Evolutionary conservation across 805 yeast genomes (phyloP).

Genomic region (Blastobotrys muscicola): DNA sequence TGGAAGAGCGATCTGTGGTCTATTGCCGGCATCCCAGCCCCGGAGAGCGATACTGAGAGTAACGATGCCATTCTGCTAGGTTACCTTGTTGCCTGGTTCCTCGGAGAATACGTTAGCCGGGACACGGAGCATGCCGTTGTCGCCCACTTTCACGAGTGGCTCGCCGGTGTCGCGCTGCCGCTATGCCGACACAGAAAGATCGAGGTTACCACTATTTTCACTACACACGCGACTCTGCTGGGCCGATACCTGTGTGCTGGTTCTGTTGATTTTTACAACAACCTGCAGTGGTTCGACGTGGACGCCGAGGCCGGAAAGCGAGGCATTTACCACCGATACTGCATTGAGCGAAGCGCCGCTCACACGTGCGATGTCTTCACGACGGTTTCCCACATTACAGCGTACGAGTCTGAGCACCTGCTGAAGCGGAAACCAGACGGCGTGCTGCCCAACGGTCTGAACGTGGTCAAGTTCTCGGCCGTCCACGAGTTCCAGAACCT

Average conservation of each 20-base stretch:
- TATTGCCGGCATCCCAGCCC: conserved; percentile 86
- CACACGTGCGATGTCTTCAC: conserved; percentile 96
- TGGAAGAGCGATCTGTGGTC: conserved; percentile 95
- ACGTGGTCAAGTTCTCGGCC: conserved; percentile 92
- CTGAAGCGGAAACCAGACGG: conserved; percentile 96
- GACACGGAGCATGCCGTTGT: conserved; percentile 84
- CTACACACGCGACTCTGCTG: conserved; percentile 92
- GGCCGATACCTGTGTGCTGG: conserved; percentile 97
- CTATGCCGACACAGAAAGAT: conserved; percentile 83
- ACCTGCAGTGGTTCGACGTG: conserved; percentile 79
- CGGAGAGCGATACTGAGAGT: conserved; percentile 78
- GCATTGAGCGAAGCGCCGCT: conserved; percentile 93
- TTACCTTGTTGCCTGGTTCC: conserved; percentile 91
- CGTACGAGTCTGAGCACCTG: conserved; percentile 86
- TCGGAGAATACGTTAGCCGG: conserved; percentile 83
- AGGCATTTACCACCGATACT: conserved; percentile 94
- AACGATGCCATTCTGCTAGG: conserved; percentile 91
- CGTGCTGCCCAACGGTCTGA: conserved; percentile 91
- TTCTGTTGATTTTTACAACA: conserved; percentile 89
- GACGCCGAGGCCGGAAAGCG: conserved; percentile 97
- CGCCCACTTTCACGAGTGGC: conserved; percentile 96
- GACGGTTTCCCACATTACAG: conserved; percentile 96
- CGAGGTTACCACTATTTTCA: conserved; percentile 90
- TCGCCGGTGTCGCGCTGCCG: conserved; percentile 93
- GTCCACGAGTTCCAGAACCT: conserved; percentile 96